phyloP scores from a whole-genome alignment of 345 rosid species.

The Dipteronia dyeriana region DNA sequence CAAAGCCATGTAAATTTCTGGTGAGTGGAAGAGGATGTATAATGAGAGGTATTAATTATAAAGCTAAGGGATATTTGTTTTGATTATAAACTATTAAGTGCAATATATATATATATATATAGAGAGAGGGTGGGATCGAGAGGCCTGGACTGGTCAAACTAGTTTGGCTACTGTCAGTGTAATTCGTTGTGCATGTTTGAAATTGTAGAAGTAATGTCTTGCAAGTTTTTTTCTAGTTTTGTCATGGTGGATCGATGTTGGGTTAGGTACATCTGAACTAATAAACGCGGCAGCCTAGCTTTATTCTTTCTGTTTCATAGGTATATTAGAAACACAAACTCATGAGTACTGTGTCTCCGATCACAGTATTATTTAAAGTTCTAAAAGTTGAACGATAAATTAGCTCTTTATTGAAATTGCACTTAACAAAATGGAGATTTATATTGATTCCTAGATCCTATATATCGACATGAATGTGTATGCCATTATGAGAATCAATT shows the following conservation, averaged over 20 bases:
- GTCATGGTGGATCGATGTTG: not conserved
- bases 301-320: not conserved
- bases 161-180: constrained; percentile 3
- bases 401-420: no score
- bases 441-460: no score
- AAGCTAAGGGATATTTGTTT: no score
- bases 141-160: not conserved
- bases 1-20: constrained; percentile 8
- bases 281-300: not conserved
- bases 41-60: not conserved
- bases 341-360: no score
- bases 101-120: no score
- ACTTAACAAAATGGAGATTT: no score
- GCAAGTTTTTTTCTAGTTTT: not conserved
- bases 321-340: no score
- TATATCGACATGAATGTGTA: no score
- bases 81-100: no score
- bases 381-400: no score
- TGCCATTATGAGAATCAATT: no score
- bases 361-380: no score
- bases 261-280: constrained; percentile 7
- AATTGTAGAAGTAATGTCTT: not conserved
- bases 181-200: not conserved
- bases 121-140: not conserved
- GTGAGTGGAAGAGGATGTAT: not conserved